Base-by-base conservation (phyloP, 306 rosid genomes). In the Sindora glabra region DNA sequence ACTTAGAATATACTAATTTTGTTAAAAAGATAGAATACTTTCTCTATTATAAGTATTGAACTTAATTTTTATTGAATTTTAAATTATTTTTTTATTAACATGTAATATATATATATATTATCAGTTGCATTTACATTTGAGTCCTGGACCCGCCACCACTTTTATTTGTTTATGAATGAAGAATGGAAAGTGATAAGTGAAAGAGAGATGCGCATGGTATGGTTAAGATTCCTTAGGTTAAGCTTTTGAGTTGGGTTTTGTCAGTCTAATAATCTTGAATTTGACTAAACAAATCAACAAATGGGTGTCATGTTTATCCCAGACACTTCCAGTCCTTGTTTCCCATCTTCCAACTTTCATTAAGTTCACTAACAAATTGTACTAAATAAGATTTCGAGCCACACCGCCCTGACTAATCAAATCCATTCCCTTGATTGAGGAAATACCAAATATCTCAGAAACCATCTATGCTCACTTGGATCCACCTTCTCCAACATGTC, bases 291-390 rank as follows among this genome's bases (percentile, higher is more conserved):
- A 52, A 73, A 54, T 67, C 56, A 40, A 68, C 74, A 59, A 80
- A 77, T 78, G 87, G 83, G 76, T 83, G 95, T 77, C 83, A 89
- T 80, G 72, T 83, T 79, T 79, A 73, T 89, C 61, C 96, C 96
- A n/a, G 86, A 89, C 96, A 89, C 63, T 39, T 74, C 22, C 70
- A 78, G 5, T 68, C 69, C 55, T 50, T 74, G 95, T 86, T 86
- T 89, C 96, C 96, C 79, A 76, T 80, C 81, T 76, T 81, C 90
- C 84, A 79, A 77, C 94, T 89, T 69, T 59, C 57, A 48, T 57
- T 67, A 30, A 52, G 65, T 65, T 79, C 72, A 59, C 34, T 63
- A 6, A 14, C 15, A 48, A 65, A 33, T 55, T n/a, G n/a, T 44
- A 77, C 56, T 75, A 68, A 65, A 73, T 78, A 65, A 40, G 61